Evolutionary conservation across 2,329 filamentous ascomycete genomes (phyloP).

Genomic region (Zymoseptoria pseudotritici): DNA sequence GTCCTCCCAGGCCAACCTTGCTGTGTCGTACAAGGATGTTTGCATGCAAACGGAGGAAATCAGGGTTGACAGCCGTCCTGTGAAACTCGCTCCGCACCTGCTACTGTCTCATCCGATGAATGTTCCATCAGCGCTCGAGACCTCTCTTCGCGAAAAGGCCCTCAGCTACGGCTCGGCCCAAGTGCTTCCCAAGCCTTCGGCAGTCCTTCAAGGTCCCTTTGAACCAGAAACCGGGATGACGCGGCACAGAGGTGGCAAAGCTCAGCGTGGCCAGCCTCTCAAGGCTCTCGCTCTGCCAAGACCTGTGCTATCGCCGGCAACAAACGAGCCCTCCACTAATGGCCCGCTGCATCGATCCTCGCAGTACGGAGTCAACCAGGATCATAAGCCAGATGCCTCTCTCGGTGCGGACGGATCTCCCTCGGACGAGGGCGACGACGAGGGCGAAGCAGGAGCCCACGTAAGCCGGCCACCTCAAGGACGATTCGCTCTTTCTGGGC

Average conservation of each 20-base stretch:
- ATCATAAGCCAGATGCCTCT: slow-evolving; percentile 10
- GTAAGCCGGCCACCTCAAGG: slow-evolving; percentile 22
- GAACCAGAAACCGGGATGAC: slow-evolving; percentile 20
- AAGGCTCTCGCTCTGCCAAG: slow-evolving; percentile 28
- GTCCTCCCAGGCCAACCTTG: slow-evolving; percentile 66
- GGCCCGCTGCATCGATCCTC: slow-evolving; percentile 29
- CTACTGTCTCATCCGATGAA: slow-evolving; percentile 68
- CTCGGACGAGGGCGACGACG: slow-evolving; percentile 23
- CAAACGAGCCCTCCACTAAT: slow-evolving; percentile 9
- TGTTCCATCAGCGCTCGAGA: slow-evolving; percentile 35
- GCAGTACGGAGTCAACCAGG: slow-evolving; percentile 28
- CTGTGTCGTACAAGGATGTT: slow-evolving; percentile 44
- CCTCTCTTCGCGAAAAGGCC: slow-evolving; percentile 8
- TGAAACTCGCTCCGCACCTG: slow-evolving; percentile 67
- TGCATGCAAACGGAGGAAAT: slow-evolving; percentile 88
- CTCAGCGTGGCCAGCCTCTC: slow-evolving; percentile 23
- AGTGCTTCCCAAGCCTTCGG: slow-evolving; percentile 12
- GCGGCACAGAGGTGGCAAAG: slow-evolving; percentile 17
- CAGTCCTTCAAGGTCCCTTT: slow-evolving; percentile 21
- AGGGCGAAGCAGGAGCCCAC: slow-evolving; percentile 17
- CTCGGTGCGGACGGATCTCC: slow-evolving; percentile 21
- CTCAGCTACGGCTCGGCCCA: slow-evolving; percentile 1
- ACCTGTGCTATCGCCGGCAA: slow-evolving; percentile 24
- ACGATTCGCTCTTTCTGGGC: slow-evolving; percentile 25
- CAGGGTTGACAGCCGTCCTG: slow-evolving; percentile 67